These are phyloP conservation scores for Cladophialophora psammophila DNA, from an alignment of 2,329 filamentous ascomycete species.

Conservation along the genomic window DNA sequence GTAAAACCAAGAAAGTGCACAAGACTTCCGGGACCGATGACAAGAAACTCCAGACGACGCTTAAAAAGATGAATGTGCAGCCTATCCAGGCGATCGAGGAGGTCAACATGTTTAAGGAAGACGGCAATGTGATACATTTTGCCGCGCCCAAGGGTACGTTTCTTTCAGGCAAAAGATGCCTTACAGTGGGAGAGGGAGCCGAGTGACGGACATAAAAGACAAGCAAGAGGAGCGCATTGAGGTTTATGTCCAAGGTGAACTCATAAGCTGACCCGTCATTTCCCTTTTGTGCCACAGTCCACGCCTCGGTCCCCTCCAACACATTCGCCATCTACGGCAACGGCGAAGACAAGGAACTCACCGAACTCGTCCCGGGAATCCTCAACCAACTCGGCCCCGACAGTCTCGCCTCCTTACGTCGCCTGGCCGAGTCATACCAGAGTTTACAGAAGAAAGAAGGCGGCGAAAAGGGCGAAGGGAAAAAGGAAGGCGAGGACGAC, in stretches of 20 bases:
- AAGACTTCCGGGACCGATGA: slow-evolving; percentile 92
- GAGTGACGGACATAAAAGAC: background rate
- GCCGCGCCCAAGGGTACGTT: slow-evolving; percentile 92
- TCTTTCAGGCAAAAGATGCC: background rate
- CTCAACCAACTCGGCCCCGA: slow-evolving; percentile 99
- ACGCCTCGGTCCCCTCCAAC: slow-evolving; percentile 96
- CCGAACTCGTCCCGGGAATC: slow-evolving; percentile 98
- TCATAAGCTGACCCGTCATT: slow-evolving; percentile 10
- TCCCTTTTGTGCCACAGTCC: slow-evolving; percentile 66
- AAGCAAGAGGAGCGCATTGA: background rate
- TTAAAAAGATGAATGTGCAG: slow-evolving; percentile 99
- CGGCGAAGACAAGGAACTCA: slow-evolving; percentile 99
- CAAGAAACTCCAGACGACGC: slow-evolving; percentile 97
- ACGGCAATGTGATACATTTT: slow-evolving; percentile 99
- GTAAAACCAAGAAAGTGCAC: slow-evolving; percentile 98
- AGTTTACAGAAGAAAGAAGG: slow-evolving; percentile 94
- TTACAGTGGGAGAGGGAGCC: background rate
- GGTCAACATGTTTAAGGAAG: slow-evolving; percentile 99
- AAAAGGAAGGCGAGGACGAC: slow-evolving; percentile 75
- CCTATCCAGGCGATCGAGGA: slow-evolving; percentile 99
- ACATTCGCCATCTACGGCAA: slow-evolving; percentile 99
- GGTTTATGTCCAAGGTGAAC: background rate
- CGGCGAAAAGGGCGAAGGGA: slow-evolving; percentile 64
- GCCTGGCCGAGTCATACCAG: slow-evolving; percentile 99
- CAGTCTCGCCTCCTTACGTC: slow-evolving; percentile 95